Evolutionary conservation across 2,329 filamentous ascomycete species (phyloP).

Genomic region (Phyllosticta capitalensis): DNA sequence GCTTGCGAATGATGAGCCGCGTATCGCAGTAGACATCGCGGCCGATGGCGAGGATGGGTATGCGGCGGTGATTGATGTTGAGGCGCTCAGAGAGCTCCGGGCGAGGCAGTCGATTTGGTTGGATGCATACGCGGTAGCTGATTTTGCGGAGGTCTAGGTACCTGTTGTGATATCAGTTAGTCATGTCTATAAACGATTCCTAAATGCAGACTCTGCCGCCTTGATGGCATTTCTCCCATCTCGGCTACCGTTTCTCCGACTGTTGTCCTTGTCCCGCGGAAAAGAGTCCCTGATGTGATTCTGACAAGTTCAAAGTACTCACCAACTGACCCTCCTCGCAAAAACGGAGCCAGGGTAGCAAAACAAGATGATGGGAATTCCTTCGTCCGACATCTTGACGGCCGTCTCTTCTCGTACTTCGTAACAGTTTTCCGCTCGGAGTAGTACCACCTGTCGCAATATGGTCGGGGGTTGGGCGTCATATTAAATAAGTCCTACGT

Average conservation of each 20-base stretch:
- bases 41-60: conserved; percentile 57
- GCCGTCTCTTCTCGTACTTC: background rate
- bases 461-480: background rate
- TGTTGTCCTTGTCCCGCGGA: background rate
- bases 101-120: conserved; percentile 57
- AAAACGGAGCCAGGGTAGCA: conserved; percentile 5
- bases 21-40: conserved; percentile 61
- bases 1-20: conserved; percentile 55
- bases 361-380: conserved; percentile 1
- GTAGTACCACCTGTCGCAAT: background rate
- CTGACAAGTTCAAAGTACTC: background rate
- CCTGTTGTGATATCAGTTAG: background rate
- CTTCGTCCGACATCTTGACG: background rate
- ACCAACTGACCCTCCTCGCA: conserved; percentile 1
- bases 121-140: conserved; percentile 26
- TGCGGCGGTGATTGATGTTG: conserved; percentile 57
- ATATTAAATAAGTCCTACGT: background rate
- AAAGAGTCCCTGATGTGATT: background rate
- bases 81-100: conserved; percentile 51
- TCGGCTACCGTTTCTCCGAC: background rate
- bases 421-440: background rate
- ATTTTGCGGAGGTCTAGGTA: conserved; percentile 8
- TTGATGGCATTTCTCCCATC: background rate
- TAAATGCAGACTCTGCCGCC: background rate
- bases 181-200: background rate